Percentiles rank a stretch among this genome's conserved stretches.
phyloP scores from a whole-genome alignment of 1,284 basidiomycete species.

The Paramarasmius palmivorus region DNA sequence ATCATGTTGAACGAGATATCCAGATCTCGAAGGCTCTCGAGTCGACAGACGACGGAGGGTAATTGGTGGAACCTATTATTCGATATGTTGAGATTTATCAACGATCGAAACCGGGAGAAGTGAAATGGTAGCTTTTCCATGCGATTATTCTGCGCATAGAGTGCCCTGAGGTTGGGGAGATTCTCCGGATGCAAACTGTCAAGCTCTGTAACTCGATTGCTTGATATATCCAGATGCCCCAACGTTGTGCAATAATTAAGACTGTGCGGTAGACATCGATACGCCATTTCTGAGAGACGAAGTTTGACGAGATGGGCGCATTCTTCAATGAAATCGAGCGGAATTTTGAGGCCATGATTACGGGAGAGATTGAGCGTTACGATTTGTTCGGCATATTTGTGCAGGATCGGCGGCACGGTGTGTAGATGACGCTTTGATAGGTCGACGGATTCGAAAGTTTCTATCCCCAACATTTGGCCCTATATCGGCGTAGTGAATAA shows the following conservation, averaged over 20 bases:
- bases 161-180: slow-evolving; percentile 70
- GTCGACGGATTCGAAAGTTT: slow-evolving; percentile 83
- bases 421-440: slow-evolving; percentile 83
- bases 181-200: slow-evolving; percentile 84
- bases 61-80: slow-evolving; percentile 94
- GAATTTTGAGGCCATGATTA: slow-evolving; percentile 96
- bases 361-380: slow-evolving; percentile 88
- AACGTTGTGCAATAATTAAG: slow-evolving; percentile 79
- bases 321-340: slow-evolving; percentile 93
- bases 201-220: slow-evolving; percentile 90
- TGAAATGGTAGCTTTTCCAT: slow-evolving; percentile 86
- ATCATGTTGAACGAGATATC: slow-evolving; percentile 97
- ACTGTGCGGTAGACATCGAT: slow-evolving; percentile 90
- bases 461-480: slow-evolving; percentile 34
- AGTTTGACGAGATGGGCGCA: slow-evolving; percentile 86
- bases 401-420: slow-evolving; percentile 89
- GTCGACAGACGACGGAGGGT: slow-evolving; percentile 75
- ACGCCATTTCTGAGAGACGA: slow-evolving; percentile 89
- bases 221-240: slow-evolving; percentile 87
- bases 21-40: slow-evolving; percentile 78
- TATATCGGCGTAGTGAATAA: not conserved
- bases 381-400: slow-evolving; percentile 86
- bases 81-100: slow-evolving; percentile 89
- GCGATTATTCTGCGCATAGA: slow-evolving; percentile 93
- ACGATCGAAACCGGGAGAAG: slow-evolving; percentile 72